Evolutionary conservation across 306 rosid genomes (phyloP).

Genomic region (Mimosa pudica): DNA sequence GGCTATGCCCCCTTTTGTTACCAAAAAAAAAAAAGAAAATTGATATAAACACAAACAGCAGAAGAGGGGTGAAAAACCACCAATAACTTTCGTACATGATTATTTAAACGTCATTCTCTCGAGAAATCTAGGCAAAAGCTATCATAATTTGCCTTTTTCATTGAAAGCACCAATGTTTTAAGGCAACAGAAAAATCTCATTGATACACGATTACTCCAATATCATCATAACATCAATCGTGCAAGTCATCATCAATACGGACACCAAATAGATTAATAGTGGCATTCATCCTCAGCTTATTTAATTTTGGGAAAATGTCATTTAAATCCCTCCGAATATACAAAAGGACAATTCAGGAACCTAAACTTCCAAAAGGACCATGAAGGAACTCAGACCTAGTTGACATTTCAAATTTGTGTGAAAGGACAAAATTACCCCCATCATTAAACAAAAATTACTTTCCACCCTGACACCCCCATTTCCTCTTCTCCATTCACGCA

Average conservation of each 20-base stretch:
- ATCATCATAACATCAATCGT: not conserved
- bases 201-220: not conserved
- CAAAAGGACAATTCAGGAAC: too few species aligned
- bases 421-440: too few species aligned
- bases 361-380: too few species aligned
- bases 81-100: not conserved
- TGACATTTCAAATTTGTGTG: too few species aligned
- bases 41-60: not conserved
- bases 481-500: too few species aligned
- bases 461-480: too few species aligned
- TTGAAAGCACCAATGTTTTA: not conserved
- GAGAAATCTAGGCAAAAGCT: not conserved
- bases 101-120: not conserved
- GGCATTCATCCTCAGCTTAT: not conserved
- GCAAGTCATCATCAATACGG: not conserved
- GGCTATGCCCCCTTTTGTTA: too few species aligned
- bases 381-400: too few species aligned
- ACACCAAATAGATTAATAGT: not conserved
- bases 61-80: not conserved
- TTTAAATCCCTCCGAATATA: too few species aligned
- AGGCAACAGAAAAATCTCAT: not conserved
- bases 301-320: too few species aligned
- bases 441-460: too few species aligned
- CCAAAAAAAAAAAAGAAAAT: too few species aligned
- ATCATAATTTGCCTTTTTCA: not conserved